These are phyloP conservation scores for Glycine tomentella DNA, from an alignment of 306 rosid species.

Conservation along the genomic window DNA sequence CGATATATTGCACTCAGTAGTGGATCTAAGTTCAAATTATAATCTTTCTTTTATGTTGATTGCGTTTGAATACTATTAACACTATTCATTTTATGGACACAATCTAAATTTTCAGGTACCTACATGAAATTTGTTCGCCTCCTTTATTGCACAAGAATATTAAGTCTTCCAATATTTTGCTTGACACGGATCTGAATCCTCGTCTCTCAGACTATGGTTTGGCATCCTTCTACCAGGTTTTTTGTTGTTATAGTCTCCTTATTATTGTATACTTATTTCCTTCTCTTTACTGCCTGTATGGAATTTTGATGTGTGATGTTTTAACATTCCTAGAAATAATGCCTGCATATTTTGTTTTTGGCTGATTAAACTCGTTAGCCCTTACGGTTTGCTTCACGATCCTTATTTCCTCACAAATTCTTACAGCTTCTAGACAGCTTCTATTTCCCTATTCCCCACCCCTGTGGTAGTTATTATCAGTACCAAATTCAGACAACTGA, in stretches of 20 bases:
- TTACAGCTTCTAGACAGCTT: too few species aligned
- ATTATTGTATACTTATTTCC: too few species aligned
- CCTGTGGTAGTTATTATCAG: too few species aligned
- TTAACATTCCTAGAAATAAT: too few species aligned
- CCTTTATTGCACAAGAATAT: conserved; percentile 79
- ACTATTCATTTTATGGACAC: not conserved
- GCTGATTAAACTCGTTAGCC: too few species aligned
- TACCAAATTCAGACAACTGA: too few species aligned
- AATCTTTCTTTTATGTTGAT: conserved; percentile 19
- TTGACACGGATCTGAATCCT: conserved; percentile 80
- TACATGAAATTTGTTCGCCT: conserved; percentile 85
- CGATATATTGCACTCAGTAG: conserved; percentile 1
- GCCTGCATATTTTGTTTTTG: too few species aligned
- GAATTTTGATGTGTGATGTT: too few species aligned
- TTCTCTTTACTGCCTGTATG: too few species aligned
- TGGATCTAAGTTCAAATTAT: not conserved
- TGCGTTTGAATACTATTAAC: conserved; percentile 24
- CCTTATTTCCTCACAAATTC: too few species aligned
- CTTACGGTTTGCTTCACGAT: too few species aligned
- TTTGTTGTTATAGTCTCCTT: not conserved
- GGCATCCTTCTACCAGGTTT: conserved; percentile 81
- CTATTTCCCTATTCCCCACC: too few species aligned
- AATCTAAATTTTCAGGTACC: conserved; percentile 65
- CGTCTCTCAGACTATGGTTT: conserved; percentile 84
- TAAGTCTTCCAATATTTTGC: conserved; percentile 85